These are phyloP conservation scores for Enteropsectra breve DNA, from an alignment of 371 early-diverging fungal genomes.

Conservation along the genomic window DNA sequence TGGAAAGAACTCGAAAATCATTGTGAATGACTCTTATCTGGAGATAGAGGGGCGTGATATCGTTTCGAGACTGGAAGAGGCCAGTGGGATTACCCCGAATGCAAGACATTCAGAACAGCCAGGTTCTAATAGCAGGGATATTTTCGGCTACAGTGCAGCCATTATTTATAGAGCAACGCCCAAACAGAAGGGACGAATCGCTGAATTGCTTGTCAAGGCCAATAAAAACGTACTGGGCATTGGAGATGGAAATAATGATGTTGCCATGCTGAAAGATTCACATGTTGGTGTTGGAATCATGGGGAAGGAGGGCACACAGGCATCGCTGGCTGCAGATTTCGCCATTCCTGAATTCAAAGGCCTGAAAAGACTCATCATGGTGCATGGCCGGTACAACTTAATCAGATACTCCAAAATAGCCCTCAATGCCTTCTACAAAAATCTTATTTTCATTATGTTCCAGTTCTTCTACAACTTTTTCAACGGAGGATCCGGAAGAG, in stretches of 20 bases:
- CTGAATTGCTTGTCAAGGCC: conserved; percentile 71
- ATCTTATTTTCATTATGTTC: conserved; percentile 54
- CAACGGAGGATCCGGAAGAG: conserved; percentile 56
- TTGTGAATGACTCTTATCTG: conserved; percentile 5
- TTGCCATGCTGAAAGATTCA: conserved; percentile 84
- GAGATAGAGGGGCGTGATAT: conserved; percentile 25
- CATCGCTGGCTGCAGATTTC: conserved; percentile 84
- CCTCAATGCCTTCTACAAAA: conserved; percentile 59
- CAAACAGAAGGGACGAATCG: conserved; percentile 77
- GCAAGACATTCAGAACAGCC: neutral
- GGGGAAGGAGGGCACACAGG: conserved; percentile 88
- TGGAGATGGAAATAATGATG: conserved; percentile 81
- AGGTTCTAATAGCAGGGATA: neutral
- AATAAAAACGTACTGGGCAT: conserved; percentile 70
- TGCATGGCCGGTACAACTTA: conserved; percentile 52
- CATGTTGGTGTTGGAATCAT: conserved; percentile 84
- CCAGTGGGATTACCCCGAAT: neutral
- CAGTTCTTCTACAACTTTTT: conserved; percentile 58
- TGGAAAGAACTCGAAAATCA: conserved; percentile 48
- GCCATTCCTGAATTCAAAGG: conserved; percentile 80
- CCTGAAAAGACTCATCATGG: conserved; percentile 60
- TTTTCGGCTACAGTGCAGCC: conserved; percentile 37
- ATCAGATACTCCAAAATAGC: conserved; percentile 55
- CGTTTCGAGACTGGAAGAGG: conserved; percentile 58
- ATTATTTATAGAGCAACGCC: conserved; percentile 70